Conservation (phyloP, 805 yeast genomes). For the Yarrowia sp. region DNA sequence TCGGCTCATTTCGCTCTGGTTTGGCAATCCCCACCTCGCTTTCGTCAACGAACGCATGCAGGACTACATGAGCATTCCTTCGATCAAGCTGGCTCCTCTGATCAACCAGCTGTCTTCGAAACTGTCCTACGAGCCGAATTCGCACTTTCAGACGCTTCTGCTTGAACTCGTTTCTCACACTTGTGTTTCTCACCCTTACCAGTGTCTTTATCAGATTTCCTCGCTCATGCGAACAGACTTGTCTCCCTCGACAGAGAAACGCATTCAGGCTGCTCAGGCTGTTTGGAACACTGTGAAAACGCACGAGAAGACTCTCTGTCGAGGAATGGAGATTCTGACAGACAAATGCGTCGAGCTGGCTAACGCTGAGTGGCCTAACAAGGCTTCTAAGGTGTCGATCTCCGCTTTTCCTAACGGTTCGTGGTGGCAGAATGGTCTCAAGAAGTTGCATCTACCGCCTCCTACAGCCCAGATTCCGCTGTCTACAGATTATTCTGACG, state of each 20-base stretch:
- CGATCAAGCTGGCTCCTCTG: constrained; percentile 72
- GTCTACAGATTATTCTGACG: constrained; percentile 41
- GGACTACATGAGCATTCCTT: constrained; percentile 48
- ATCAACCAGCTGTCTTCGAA: constrained; percentile 76
- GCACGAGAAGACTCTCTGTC: background rate
- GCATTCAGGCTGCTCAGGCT: background rate
- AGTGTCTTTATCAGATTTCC: constrained; percentile 53
- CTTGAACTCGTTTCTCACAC: constrained; percentile 48
- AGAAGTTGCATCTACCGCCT: constrained; percentile 50
- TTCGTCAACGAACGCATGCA: constrained; percentile 47
- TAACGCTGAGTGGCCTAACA: background rate
- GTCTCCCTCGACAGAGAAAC: background rate
- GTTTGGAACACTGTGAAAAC: constrained; percentile 5
- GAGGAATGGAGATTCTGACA: constrained; percentile 10
- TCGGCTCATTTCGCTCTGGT: constrained; percentile 80
- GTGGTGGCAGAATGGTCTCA: constrained; percentile 8
- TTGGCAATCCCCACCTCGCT: constrained; percentile 53
- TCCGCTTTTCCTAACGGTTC: background rate
- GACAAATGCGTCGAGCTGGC: constrained; percentile 20
- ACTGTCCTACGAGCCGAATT: constrained; percentile 50
- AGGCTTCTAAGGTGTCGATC: background rate
- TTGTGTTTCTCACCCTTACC: constrained; percentile 65
- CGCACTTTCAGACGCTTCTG: constrained; percentile 56
- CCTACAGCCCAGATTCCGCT: constrained; percentile 53
- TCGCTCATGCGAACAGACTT: constrained; percentile 27